phyloP scores from a whole-genome alignment of 2,329 filamentous ascomycete genomes.

The Penicillium sp. region DNA sequence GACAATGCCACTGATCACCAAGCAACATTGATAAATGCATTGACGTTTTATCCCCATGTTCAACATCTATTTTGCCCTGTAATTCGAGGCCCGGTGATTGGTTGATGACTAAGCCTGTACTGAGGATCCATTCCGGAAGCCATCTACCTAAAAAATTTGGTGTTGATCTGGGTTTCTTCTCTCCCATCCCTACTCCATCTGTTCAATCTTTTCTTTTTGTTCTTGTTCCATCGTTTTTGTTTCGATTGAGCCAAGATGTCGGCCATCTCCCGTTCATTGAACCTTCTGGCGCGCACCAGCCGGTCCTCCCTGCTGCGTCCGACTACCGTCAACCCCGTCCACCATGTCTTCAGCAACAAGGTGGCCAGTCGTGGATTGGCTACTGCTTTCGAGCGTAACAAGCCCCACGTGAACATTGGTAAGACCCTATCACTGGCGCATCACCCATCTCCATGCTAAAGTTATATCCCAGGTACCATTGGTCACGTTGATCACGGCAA shows the following conservation, averaged over 20 bases:
- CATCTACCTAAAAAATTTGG: conserved; percentile 34
- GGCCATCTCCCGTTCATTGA: conserved; percentile 71
- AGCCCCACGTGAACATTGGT: conserved; percentile 99
- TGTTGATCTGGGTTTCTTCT: conserved; percentile 24
- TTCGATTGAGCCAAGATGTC: conserved; percentile 63
- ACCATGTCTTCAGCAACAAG: conserved; percentile 52
- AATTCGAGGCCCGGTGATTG: conserved; percentile 33
- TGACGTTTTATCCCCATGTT: not conserved
- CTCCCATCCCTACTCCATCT: conserved; percentile 27
- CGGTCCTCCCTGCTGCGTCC: conserved; percentile 69
- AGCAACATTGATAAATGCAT: not conserved
- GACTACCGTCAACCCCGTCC: conserved; percentile 71
- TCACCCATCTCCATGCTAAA: not conserved
- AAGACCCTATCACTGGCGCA: conserved; percentile 30
- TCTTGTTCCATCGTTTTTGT: conserved; percentile 30
- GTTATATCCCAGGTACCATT: conserved; percentile 69
- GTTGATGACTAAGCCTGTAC: conserved; percentile 40
- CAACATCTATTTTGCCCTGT: conserved; percentile 17
- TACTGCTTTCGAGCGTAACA: conserved; percentile 74
- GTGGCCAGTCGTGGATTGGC: conserved; percentile 56
- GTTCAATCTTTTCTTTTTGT: conserved; percentile 25
- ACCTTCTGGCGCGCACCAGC: conserved; percentile 78
- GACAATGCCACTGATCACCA: not conserved
- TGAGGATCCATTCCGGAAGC: conserved; percentile 10
- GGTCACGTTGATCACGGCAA: conserved; percentile 99